Evolutionary conservation across 73 alveolate species (phyloP).

Genomic region (Blepharisma stoltei): DNA sequence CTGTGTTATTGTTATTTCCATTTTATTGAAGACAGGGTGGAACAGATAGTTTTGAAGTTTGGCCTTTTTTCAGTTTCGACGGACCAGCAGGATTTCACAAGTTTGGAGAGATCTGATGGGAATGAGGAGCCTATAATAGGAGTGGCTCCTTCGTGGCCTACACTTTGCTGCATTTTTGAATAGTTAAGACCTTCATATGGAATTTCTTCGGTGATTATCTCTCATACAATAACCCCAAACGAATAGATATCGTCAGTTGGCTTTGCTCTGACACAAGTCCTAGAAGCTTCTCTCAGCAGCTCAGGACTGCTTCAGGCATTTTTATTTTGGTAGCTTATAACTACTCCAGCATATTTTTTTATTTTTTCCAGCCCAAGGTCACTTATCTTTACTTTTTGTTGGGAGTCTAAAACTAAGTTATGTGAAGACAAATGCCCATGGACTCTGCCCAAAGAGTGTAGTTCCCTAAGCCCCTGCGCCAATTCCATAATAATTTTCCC

Average conservation of each 20-base stretch:
- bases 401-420: not conserved
- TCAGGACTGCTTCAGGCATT: conserved; percentile 12
- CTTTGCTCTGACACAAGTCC: not conserved
- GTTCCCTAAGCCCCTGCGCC: not conserved
- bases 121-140: no score
- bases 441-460: not conserved
- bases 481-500: not conserved
- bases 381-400: not conserved
- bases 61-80: no score
- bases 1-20: no score
- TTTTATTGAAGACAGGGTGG: no score
- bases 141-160: no score
- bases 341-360: conserved; percentile 13
- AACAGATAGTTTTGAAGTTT: no score
- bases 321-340: not conserved
- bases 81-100: no score
- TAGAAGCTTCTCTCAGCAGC: not conserved
- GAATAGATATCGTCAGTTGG: conserved; percentile 5
- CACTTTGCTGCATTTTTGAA: not conserved
- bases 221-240: not conserved
- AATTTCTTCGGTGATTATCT: conserved; percentile 1
- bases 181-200: not conserved
- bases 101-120: no score
- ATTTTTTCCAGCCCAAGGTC: conserved; percentile 7
- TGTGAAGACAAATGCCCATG: conserved; percentile 28